Percentiles rank a stretch among this genome's conserved stretches.
phyloP scores from a whole-genome alignment of 768 basidiomycete genomes.

The Amanita exitialis region DNA sequence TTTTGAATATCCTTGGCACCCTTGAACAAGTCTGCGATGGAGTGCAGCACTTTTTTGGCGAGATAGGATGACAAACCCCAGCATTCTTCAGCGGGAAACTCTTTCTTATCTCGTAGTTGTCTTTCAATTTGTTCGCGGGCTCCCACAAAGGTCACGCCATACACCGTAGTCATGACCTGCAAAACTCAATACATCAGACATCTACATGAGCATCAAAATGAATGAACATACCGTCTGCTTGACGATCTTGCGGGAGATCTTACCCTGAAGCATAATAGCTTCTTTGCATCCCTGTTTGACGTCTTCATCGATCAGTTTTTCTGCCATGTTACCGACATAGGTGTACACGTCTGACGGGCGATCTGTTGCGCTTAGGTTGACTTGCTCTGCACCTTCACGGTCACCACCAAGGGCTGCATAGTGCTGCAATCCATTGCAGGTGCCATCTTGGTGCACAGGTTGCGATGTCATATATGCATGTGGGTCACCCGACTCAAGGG shows the following conservation, averaged over 20 bases:
- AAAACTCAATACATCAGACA: background rate
- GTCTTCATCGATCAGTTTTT: conserved; percentile 51
- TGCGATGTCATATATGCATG: conserved; percentile 53
- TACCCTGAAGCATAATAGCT: conserved; percentile 60
- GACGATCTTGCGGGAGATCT: conserved; percentile 87
- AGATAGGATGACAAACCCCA: conserved; percentile 74
- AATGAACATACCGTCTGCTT: conserved; percentile 80
- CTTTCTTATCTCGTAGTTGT: conserved; percentile 70
- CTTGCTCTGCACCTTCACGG: conserved; percentile 76
- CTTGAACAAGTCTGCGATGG: conserved; percentile 89
- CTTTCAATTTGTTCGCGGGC: conserved; percentile 91
- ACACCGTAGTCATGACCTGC: conserved; percentile 97
- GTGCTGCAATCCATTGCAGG: conserved; percentile 97
- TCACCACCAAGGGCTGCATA: conserved; percentile 98
- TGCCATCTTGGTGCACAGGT: conserved; percentile 98
- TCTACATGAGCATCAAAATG: background rate
- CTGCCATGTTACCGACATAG: conserved; percentile 81
- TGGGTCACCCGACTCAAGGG: conserved; percentile 62
- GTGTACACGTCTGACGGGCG: conserved; percentile 94
- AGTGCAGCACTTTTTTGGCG: conserved; percentile 66
- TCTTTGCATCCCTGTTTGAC: conserved; percentile 35
- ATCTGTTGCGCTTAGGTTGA: conserved; percentile 80
- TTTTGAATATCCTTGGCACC: conserved; percentile 87
- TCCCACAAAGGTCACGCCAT: conserved; percentile 93
- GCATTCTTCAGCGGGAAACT: conserved; percentile 61